These are phyloP conservation scores for Xylaria hypoxylon DNA, from an alignment of 2,329 filamentous ascomycete species.

Conservation along the genomic window DNA sequence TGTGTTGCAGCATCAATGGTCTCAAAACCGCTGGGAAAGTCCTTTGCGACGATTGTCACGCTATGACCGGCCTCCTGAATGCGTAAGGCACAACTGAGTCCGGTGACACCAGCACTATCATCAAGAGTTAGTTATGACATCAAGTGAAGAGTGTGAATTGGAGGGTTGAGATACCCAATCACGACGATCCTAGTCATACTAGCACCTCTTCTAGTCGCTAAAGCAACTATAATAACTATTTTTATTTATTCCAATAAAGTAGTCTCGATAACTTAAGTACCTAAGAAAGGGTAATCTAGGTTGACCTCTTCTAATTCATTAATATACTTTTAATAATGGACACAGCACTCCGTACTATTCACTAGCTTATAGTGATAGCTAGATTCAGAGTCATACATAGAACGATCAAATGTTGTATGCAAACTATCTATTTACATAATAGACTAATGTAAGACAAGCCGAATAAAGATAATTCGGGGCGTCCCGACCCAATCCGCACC, in stretches of 20 bases:
- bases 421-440: background rate
- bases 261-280: background rate
- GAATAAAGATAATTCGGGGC: constrained; percentile 1
- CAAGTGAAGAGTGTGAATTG: background rate
- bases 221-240: background rate
- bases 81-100: constrained; percentile 61
- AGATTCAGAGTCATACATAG: background rate
- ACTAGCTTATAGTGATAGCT: background rate
- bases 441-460: background rate
- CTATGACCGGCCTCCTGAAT: constrained; percentile 56
- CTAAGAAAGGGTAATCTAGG: too few relatives aligned
- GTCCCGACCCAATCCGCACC: background rate
- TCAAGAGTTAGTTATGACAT: constrained; percentile 5
- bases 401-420: background rate
- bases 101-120: constrained; percentile 64
- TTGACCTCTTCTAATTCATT: too few relatives aligned
- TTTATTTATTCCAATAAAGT: background rate
- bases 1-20: constrained; percentile 54
- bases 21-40: constrained; percentile 62
- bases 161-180: constrained; percentile 42
- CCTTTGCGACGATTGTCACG: constrained; percentile 59
- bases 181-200: constrained; percentile 46
- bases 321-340: background rate
- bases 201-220: background rate
- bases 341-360: background rate